Evolutionary conservation across 2,329 filamentous ascomycete genomes (phyloP), one percentile per base, ranked within the genome.

Genomic region (Didymella pomorum): DNA sequence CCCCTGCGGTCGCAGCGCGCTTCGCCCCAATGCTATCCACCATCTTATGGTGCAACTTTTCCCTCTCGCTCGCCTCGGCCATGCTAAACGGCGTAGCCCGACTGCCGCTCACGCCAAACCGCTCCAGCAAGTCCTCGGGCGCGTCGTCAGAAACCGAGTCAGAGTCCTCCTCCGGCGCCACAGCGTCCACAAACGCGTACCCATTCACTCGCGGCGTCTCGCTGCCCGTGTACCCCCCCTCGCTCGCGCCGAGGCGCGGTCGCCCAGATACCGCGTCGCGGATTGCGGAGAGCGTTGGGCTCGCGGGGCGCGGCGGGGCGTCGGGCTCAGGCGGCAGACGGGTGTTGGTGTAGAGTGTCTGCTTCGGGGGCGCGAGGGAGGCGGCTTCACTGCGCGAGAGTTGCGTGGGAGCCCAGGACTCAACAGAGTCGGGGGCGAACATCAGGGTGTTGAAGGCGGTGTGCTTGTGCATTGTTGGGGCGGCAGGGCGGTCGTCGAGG

Each of bases 141-240:
- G 74, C 75, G 18, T 11, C 14, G 14, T 73, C 74, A 25, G 76
- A n/a, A n/a, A n/a, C n/a, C n/a, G n/a, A 74, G 42, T 76, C 73
- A 16, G 66, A 67, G 43, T 77, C 74, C 0, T 86, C 84, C 39
- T 90, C 90, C 57, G 96, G 92, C 64, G 96, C 92, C 23, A 96
- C 91, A 56, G 96, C 92, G 66, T 97, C 93, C 33, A 99, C 93
- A 77, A 97, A 98, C 0, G 92, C 86, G 75, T 97, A 99, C 1
- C 95, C 95, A 63, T 96, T 96, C 0, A 98, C 91, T 2, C 92
- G 85, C 0, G 94, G 95, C 0, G 94, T 98, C 76, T 96, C 93
- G 57, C 83, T 84, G 16, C 89, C 90, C 1, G 82, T 82, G 60
- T 81, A 85, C 2, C 84, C 83, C 2, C 83, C 83, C 65, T 92